These are phyloP conservation scores for Monilinia polystroma DNA, from an alignment of 2,329 filamentous ascomycete species.

Conservation along the genomic window DNA sequence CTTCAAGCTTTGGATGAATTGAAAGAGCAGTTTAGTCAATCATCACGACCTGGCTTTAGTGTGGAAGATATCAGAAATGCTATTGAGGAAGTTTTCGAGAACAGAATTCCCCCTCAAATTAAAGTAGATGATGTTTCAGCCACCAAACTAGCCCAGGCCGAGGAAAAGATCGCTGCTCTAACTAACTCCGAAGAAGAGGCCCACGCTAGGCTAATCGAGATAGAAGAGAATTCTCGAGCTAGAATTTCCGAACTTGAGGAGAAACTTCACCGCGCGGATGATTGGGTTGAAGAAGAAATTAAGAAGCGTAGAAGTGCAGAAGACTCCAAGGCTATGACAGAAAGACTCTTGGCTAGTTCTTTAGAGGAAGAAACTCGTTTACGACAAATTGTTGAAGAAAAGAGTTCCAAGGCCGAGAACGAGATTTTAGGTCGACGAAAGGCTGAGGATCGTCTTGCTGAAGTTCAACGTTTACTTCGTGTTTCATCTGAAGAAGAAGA, in stretches of 20 bases:
- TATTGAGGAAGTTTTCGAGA: slow-evolving; percentile 62
- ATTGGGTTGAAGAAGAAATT: slow-evolving; percentile 62
- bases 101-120: slow-evolving; percentile 53
- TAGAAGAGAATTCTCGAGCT: slow-evolving; percentile 27
- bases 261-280: slow-evolving; percentile 62
- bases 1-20: slow-evolving; percentile 66
- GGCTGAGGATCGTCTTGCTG: slow-evolving; percentile 70
- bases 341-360: slow-evolving; percentile 58
- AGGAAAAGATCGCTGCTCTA: slow-evolving; percentile 50
- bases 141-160: slow-evolving; percentile 25
- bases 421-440: slow-evolving; percentile 63
- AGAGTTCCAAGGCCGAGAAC: slow-evolving; percentile 53
- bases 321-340: slow-evolving; percentile 55
- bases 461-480: slow-evolving; percentile 68
- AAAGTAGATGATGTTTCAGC: slow-evolving; percentile 44
- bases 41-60: slow-evolving; percentile 47
- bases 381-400: slow-evolving; percentile 64
- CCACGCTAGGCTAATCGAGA: slow-evolving; percentile 50
- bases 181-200: slow-evolving; percentile 59
- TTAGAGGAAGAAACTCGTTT: slow-evolving; percentile 69
- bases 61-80: slow-evolving; percentile 59
- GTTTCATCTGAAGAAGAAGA: slow-evolving; percentile 71
- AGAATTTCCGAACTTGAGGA: slow-evolving; percentile 65
- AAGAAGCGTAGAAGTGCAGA: slow-evolving; percentile 63
- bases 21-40: slow-evolving; percentile 53